Evolutionary conservation across 108 stramenopile species (phyloP).

Genomic region (Phaeodactylum tricornutum): DNA sequence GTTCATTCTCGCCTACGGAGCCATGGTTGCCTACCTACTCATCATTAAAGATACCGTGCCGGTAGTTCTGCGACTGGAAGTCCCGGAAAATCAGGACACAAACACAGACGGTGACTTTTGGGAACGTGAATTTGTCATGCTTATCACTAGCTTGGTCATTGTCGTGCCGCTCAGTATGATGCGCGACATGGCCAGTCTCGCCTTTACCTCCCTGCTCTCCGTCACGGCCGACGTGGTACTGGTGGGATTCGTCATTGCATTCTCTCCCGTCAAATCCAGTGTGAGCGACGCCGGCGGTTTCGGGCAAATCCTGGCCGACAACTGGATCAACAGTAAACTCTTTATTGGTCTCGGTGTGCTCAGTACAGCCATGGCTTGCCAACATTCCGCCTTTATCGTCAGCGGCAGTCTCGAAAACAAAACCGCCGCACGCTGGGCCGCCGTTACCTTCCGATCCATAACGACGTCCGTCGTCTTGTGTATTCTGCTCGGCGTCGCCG

Average conservation of each 20-base stretch:
- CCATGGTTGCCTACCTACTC: slow-evolving; percentile 78
- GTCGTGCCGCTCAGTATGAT: slow-evolving; percentile 67
- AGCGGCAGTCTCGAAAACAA: slow-evolving; percentile 41
- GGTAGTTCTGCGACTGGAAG: slow-evolving; percentile 27
- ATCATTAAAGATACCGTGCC: slow-evolving; percentile 81
- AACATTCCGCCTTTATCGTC: slow-evolving; percentile 80
- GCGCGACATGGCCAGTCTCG: slow-evolving; percentile 62
- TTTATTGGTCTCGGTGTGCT: slow-evolving; percentile 82
- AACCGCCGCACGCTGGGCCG: slow-evolving; percentile 43
- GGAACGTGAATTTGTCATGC: slow-evolving; percentile 45
- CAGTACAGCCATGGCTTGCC: slow-evolving; percentile 74
- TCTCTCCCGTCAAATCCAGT: slow-evolving; percentile 40
- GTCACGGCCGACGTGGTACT: slow-evolving; percentile 60
- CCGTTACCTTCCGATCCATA: slow-evolving; percentile 48
- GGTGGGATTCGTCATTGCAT: slow-evolving; percentile 48
- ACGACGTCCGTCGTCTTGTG: slow-evolving; percentile 31
- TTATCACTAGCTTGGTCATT: slow-evolving; percentile 31
- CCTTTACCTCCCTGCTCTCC: slow-evolving; percentile 45
- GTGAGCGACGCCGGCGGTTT: slow-evolving; percentile 57
- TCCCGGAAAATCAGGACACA: too few species aligned
- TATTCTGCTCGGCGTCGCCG: slow-evolving; percentile 45
- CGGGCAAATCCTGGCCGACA: slow-evolving; percentile 30
- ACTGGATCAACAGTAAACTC: slow-evolving; percentile 35
- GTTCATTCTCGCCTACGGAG: slow-evolving; percentile 75
- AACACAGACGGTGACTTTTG: slow-evolving; percentile 13